These are phyloP conservation scores for Helotiales sp. DNA, from an alignment of 2,329 filamentous ascomycete species.

Conservation along the genomic window DNA sequence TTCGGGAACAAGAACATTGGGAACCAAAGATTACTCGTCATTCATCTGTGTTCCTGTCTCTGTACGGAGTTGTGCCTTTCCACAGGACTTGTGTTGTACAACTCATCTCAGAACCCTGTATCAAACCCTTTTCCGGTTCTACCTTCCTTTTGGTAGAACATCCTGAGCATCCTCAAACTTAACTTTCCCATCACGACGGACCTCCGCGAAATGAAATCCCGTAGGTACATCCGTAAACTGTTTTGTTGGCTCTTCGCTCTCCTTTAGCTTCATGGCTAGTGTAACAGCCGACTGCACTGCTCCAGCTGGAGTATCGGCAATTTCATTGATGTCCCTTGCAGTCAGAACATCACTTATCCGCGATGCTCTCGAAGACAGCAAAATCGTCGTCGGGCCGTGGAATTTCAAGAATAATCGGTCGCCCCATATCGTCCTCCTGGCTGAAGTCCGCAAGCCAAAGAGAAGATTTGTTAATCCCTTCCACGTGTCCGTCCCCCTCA, in stretches of 20 bases:
- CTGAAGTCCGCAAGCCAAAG: conserved; percentile 75
- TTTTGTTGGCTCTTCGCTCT: conserved; percentile 37
- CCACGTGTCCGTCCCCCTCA: conserved; percentile 76
- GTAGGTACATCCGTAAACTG: conserved; percentile 46
- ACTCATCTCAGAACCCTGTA: background rate
- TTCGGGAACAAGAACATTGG: background rate
- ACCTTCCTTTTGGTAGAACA: conserved; percentile 8
- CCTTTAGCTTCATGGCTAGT: conserved; percentile 48
- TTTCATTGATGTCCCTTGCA: conserved; percentile 82
- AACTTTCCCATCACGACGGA: conserved; percentile 67
- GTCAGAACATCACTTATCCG: conserved; percentile 79
- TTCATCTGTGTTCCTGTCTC: background rate
- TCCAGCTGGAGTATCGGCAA: conserved; percentile 81
- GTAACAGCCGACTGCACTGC: conserved; percentile 65
- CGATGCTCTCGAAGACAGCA: conserved; percentile 86
- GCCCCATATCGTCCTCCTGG: conserved; percentile 86
- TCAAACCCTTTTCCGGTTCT: background rate
- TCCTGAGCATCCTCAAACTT: conserved; percentile 25
- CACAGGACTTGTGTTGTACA: background rate
- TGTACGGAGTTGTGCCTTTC: background rate
- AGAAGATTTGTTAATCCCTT: conserved; percentile 67
- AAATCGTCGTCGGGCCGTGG: conserved; percentile 80
- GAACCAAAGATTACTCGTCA: background rate
- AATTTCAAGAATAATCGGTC: conserved; percentile 93
- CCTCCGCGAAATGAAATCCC: conserved; percentile 60